phyloP scores from a whole-genome alignment of 2,329 filamentous ascomycete genomes.

The Hyphodiscus sp. region DNA sequence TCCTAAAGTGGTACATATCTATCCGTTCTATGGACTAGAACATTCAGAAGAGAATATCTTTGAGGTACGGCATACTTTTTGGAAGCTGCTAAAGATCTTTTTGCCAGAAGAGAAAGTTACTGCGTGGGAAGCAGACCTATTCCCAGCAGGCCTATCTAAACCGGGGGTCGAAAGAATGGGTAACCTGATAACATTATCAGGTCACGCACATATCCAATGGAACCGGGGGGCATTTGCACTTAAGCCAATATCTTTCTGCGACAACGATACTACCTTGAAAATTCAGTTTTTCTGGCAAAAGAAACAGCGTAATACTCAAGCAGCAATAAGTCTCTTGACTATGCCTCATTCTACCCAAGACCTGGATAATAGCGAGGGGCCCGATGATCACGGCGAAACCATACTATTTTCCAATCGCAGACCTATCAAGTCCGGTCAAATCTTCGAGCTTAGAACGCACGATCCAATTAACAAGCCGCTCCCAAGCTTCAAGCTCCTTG shows the following conservation, averaged over 20 bases:
- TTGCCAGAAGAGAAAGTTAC: slow-evolving; percentile 13
- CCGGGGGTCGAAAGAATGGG: slow-evolving; percentile 3
- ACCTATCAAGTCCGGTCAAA: slow-evolving; percentile 16
- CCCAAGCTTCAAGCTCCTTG: too few species aligned
- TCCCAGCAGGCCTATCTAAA: slow-evolving; percentile 7
- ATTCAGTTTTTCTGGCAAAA: too few species aligned
- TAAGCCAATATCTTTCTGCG: slow-evolving; percentile 11
- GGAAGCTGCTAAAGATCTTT: slow-evolving; percentile 8
- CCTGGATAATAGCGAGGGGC: slow-evolving; percentile 4
- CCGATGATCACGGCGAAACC: slow-evolving; percentile 22
- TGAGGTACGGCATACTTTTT: slow-evolving; percentile 10
- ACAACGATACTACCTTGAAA: slow-evolving; percentile 8
- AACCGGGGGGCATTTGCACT: slow-evolving; percentile 12
- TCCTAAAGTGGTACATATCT: slow-evolving; percentile 12
- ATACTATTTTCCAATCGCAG: slow-evolving; percentile 20
- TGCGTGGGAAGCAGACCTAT: slow-evolving; percentile 15
- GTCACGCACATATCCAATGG: slow-evolving; percentile 3
- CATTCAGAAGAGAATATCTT: slow-evolving; percentile 6
- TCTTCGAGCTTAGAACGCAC: slow-evolving; percentile 11
- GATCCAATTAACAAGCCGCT: too few species aligned
- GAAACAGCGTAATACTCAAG: neutral
- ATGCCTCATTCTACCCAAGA: slow-evolving; percentile 9
- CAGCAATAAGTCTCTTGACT: slow-evolving; percentile 10
- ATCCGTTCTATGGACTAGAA: slow-evolving; percentile 6
- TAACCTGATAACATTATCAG: slow-evolving; percentile 9